Conservation (phyloP, 1,284 basidiomycete species). For the Malassezia furfur region DNA sequence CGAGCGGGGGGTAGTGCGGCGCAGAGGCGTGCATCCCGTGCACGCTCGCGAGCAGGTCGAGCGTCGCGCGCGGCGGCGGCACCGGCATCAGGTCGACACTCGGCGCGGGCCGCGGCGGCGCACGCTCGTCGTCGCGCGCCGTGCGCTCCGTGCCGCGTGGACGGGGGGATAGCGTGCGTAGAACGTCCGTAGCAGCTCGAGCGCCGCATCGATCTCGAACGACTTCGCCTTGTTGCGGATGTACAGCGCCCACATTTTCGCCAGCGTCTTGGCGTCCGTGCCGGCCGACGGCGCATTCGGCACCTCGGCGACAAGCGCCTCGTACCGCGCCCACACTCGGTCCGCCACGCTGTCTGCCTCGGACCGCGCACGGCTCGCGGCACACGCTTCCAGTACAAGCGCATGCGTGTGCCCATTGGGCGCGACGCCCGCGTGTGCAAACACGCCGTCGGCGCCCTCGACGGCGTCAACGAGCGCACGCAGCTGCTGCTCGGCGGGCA, state of each 20-base stretch:
- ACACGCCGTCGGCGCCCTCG: constrained; percentile 17
- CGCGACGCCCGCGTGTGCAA: constrained; percentile 18
- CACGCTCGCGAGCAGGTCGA: background rate
- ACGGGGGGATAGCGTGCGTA: constrained; percentile 4
- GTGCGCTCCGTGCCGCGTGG: background rate
- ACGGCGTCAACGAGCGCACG: constrained; percentile 11
- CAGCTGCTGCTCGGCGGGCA: constrained; percentile 52
- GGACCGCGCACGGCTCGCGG: background rate
- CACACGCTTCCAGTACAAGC: constrained; percentile 23
- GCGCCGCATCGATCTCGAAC: background rate
- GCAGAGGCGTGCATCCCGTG: background rate
- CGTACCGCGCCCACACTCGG: constrained; percentile 23
- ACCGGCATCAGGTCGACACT: constrained; percentile 7
- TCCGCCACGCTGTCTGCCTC: constrained; percentile 5
- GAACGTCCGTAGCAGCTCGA: constrained; percentile 8
- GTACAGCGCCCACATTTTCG: constrained; percentile 22
- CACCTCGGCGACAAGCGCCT: background rate
- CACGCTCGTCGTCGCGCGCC: background rate
- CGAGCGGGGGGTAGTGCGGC: background rate
- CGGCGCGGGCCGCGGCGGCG: background rate
- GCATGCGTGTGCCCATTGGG: constrained; percentile 30
- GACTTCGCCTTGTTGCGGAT: constrained; percentile 28
- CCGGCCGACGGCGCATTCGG: background rate
- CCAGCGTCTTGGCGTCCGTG: constrained; percentile 16
- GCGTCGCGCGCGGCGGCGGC: constrained; percentile 1